Base-by-base conservation (phyloP, 139 green algal species). In the Tetradesmus obliquus region DNA sequence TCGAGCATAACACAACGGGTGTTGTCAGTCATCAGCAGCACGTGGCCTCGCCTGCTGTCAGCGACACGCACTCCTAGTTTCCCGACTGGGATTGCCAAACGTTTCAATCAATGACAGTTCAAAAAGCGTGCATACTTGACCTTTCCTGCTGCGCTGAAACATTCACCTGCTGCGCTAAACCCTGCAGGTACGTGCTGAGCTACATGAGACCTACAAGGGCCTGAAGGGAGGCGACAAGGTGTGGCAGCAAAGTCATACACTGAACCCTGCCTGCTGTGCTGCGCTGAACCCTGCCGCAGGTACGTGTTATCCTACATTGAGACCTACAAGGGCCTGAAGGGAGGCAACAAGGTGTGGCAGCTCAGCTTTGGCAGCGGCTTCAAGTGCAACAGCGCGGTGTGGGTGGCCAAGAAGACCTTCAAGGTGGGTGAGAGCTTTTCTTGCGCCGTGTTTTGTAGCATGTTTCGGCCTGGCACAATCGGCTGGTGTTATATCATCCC, bases 381-480 rank as follows among this genome's bases (percentile, higher is more conserved):
- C 95, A 99, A 99, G 96, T 99, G 96, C 96, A 99, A 99, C 96
- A 97, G 94, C 89, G 97, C 96, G 5, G 97, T 99, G 32, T 99
- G 97, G 97, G 91, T 92, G 8, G 95, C 97, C 5, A 91, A 97
- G 90, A 88, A 81, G 66, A 51, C 62, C 17, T 89, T 89, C 84
- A 89, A 89, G 84, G 84, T 89, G 76, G 19, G 76, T 71, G 32
- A 45, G 62, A 72, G 62, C 32, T 45, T 45, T 45, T 45, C 32
- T 45, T 45, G 32, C 32, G 32, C 32, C 32, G 32, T 71, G 60
- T 71, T 71, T 20, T 17, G 17, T 71, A 71, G 19, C 9, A 71
- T 19, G 9, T 71, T 71, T 45, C 32, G 32, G 32, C 32, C 32
- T 45, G 32, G 32, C 32, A 45, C 32, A 45, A 0, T 45, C 32